A percentile compares a stretch with the other conserved stretches of the same genome.
Conservation (phyloP, 1,284 basidiomycete genomes). For the Pulchroboletus neoregius region DNA sequence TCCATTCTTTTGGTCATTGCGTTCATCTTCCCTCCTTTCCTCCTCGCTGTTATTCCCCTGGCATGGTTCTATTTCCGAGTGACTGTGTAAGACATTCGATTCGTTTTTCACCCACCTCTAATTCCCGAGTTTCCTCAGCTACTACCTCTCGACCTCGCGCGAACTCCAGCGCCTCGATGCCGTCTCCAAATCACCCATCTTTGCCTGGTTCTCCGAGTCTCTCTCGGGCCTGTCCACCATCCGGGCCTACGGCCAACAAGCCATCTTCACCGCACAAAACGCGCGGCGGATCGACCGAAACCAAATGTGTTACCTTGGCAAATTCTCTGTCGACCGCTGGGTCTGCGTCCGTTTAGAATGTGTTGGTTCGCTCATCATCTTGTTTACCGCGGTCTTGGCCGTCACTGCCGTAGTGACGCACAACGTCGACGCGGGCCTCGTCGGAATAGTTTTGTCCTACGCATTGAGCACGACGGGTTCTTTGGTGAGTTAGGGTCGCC, state of each 20-base stretch:
- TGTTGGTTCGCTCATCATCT: conserved; percentile 79
- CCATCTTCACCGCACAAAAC: conserved; percentile 74
- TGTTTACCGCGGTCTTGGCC: conserved; percentile 68
- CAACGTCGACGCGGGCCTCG: conserved; percentile 82
- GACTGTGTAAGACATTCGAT: conserved; percentile 53
- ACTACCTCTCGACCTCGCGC: conserved; percentile 88
- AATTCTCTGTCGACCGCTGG: conserved; percentile 77
- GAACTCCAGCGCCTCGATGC: conserved; percentile 93
- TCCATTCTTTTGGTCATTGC: conserved; percentile 82
- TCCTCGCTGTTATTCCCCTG: conserved; percentile 73
- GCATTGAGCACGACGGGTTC: conserved; percentile 78
- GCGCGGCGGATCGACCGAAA: conserved; percentile 82
- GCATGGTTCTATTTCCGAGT: conserved; percentile 73
- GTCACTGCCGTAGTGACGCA: conserved; percentile 68
- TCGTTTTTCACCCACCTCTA: conserved; percentile 5
- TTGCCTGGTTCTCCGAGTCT: conserved; percentile 86
- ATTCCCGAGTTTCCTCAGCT: conserved; percentile 41
- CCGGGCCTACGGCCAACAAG: conserved; percentile 73
- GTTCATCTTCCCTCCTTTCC: conserved; percentile 76
- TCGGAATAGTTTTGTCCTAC: conserved; percentile 89
- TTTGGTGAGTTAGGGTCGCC: conserved; percentile 44
- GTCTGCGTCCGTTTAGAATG: conserved; percentile 78
- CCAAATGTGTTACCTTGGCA: conserved; percentile 74
- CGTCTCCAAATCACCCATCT: conserved; percentile 87
- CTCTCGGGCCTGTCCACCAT: conserved; percentile 84